phyloP scores from a whole-genome alignment of 2,329 filamentous ascomycete species.

The Arachnomyces sp. region DNA sequence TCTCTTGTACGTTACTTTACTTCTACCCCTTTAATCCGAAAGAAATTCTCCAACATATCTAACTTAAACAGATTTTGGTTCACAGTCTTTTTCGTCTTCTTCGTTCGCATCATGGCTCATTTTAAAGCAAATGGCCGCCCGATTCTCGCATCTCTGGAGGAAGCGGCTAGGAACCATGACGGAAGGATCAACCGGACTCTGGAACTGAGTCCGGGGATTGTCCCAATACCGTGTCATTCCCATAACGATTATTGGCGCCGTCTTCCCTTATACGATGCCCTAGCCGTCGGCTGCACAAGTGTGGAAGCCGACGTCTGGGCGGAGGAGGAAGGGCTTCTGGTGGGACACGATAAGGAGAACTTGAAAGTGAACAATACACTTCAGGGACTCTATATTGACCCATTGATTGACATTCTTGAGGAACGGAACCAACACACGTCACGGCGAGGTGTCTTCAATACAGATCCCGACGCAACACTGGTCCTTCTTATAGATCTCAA shows the following conservation, averaged over 20 bases:
- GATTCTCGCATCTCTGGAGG: no score
- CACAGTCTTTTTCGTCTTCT: no score
- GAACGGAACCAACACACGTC: constrained; percentile 7
- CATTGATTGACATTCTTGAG: constrained; percentile 24
- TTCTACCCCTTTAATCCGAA: no score
- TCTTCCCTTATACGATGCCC: constrained; percentile 32
- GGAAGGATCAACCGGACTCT: no score
- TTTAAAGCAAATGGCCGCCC: no score
- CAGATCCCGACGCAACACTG: constrained; percentile 47
- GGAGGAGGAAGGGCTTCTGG: constrained; percentile 27
- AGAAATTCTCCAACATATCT: no score
- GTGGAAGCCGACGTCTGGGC: constrained; percentile 43
- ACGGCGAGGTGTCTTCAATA: constrained; percentile 48
- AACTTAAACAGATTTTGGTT: no score
- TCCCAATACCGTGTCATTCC: constrained; percentile 24
- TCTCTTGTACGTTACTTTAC: no score
- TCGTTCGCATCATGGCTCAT: no score
- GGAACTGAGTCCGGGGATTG: constrained; percentile 2
- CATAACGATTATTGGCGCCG: constrained; percentile 39
- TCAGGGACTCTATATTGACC: constrained; percentile 32
- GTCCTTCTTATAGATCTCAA: constrained; percentile 65
- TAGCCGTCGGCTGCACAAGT: constrained; percentile 34
- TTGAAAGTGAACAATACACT: constrained; percentile 33
- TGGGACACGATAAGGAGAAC: constrained; percentile 33
- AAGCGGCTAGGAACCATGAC: no score